Percentiles rank a stretch among this genome's conserved stretches.
These are phyloP conservation scores for Amaranthus cruentus DNA, from an alignment of 148 eudicot genomes.

Conservation along the genomic window DNA sequence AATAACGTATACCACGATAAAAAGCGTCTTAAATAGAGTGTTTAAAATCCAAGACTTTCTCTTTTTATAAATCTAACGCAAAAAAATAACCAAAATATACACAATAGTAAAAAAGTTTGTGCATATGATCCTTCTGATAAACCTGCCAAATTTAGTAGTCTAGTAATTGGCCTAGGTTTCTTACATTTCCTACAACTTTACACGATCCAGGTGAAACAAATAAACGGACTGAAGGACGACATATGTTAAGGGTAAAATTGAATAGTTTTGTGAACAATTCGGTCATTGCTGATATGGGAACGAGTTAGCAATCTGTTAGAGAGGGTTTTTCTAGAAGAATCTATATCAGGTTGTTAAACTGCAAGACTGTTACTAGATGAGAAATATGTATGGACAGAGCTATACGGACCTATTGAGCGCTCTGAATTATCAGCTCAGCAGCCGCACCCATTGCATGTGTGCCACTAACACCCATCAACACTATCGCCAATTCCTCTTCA, in stretches of 20 bases:
- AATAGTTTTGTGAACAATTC: too few relatives aligned
- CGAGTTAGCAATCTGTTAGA: neutral
- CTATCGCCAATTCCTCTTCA: slow-evolving; percentile 76
- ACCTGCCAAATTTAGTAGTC: too few relatives aligned
- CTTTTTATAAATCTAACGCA: too few relatives aligned
- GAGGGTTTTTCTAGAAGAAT: neutral
- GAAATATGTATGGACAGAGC: slow-evolving; percentile 2
- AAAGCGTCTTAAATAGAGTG: too few relatives aligned
- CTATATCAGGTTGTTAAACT: neutral
- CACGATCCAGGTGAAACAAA: neutral
- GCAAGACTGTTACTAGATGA: neutral
- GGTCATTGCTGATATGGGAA: neutral
- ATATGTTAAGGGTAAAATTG: too few relatives aligned
- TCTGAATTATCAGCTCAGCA: slow-evolving; percentile 67
- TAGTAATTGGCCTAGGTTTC: too few relatives aligned
- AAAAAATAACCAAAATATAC: too few relatives aligned
- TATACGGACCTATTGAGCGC: slow-evolving; percentile 7
- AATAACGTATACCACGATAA: too few relatives aligned
- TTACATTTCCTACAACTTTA: neutral
- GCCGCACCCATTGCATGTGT: slow-evolving; percentile 68
- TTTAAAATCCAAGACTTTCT: too few relatives aligned
- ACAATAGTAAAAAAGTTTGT: too few relatives aligned
- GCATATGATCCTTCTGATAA: too few relatives aligned
- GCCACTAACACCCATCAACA: slow-evolving; percentile 61
- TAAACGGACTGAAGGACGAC: too few relatives aligned